Evolutionary conservation across 306 rosid species (phyloP).

Genomic region (Inga leiocalycina): DNA sequence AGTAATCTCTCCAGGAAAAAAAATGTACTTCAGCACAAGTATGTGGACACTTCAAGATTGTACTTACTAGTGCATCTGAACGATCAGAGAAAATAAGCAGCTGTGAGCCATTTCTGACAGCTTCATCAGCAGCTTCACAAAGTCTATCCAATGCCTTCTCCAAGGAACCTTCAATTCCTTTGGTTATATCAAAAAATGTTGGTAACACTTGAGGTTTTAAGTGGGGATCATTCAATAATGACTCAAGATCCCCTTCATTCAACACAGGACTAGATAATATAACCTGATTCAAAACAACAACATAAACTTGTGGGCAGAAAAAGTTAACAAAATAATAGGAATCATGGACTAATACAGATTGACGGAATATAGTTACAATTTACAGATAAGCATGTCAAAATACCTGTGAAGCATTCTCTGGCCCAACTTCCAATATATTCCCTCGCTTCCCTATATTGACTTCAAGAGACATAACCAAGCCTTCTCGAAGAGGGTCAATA

Average conservation of each 20-base stretch:
- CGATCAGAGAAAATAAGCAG: slow-evolving; percentile 94
- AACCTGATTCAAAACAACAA: slow-evolving; percentile 62
- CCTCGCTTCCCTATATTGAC: slow-evolving; percentile 85
- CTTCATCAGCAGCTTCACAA: slow-evolving; percentile 99
- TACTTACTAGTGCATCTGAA: slow-evolving; percentile 75
- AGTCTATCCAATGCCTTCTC: slow-evolving; percentile 72
- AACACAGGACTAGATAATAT: slow-evolving; percentile 89
- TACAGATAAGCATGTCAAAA: slow-evolving; percentile 23
- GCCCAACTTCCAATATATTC: slow-evolving; percentile 92
- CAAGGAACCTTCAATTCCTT: slow-evolving; percentile 94
- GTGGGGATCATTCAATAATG: slow-evolving; percentile 69
- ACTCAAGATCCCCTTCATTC: slow-evolving; percentile 92
- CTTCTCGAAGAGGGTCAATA: slow-evolving; percentile 98
- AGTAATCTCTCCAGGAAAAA: neutral
- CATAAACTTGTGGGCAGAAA: slow-evolving; percentile 27
- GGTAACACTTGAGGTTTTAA: slow-evolving; percentile 83
- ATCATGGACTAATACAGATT: slow-evolving; percentile 1
- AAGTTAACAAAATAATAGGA: slow-evolving; percentile 30
- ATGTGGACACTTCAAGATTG: slow-evolving; percentile 30
- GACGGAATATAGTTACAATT: slow-evolving; percentile 11
- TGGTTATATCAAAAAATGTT: slow-evolving; percentile 82
- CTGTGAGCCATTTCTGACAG: slow-evolving; percentile 95
- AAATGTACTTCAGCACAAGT: slow-evolving; percentile 2
- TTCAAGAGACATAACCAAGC: slow-evolving; percentile 99
- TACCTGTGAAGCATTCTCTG: slow-evolving; percentile 97